Evolutionary conservation across 345 rosid genomes (phyloP), one percentile per base, ranked within the genome.

Genomic region (Theobroma cacao): DNA sequence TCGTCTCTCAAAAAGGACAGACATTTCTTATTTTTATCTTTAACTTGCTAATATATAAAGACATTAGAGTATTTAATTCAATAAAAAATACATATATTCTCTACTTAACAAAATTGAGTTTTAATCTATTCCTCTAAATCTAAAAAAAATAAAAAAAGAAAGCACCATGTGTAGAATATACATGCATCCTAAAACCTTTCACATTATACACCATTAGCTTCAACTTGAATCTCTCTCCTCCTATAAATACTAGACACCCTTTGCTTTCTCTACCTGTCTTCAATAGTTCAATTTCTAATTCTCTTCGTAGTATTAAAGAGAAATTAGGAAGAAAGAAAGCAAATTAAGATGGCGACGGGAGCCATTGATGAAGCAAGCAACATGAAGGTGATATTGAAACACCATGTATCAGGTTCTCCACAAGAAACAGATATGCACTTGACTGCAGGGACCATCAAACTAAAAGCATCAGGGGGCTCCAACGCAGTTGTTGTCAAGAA

Each of bases 381-480:
- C 89, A 87, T 80, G 85, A 87, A 85, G 82, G 87, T 91, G 40
- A 47, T 91, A 34, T 72, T 91, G 56, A 87, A 82, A 73, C 80
- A 88, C 18, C 79, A 82, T 33, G 82, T 86, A 0, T 48, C 41
- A 5, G 93, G 93, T 48, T 86, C 81, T 17, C 84, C 86, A 0
- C 85, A 65, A 33, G 90, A 86, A 74, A 79, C 96, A 26, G 86
- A 90, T 80, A 79, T 92, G 78, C 26, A 73, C 10, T 33, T 90
- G 60, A 84, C 79, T 0, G 75, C 84, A 5, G 80, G 75, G 41
- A 48, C 79, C 71, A 77, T 84, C 14, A 79, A 78, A 10, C 84
- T 87, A 4, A 80, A 47, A 62, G 75, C 83, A 4, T 76, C 87
- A 0, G 43, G 47, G 2, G 84, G 78, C 0, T 73, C 76, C 20